Percentiles rank a stretch among this genome's conserved stretches.
Evolutionary conservation across 352 stramenopile species (phyloP).

Genomic region (Pythium phragmitis): DNA sequence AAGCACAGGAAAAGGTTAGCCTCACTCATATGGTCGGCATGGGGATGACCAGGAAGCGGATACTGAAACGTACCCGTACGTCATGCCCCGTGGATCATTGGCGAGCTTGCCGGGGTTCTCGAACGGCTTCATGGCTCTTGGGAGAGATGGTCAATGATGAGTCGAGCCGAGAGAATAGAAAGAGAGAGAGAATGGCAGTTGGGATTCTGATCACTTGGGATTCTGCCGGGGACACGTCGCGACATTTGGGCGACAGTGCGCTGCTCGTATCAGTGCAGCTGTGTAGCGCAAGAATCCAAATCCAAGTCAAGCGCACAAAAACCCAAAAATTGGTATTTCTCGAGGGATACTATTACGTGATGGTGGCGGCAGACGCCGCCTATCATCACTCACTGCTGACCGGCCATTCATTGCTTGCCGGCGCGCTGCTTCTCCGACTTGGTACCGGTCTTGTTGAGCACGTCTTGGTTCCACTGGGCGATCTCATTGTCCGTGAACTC

Average conservation of each 20-base stretch:
- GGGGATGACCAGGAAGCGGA: not conserved
- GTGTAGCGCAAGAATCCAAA: not conserved
- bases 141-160: not conserved
- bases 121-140: slow-evolving; percentile 19
- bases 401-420: not conserved
- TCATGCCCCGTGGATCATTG: slow-evolving; percentile 26
- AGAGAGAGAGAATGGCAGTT: not conserved
- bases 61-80: slow-evolving; percentile 19
- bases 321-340: too few species aligned
- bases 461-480: slow-evolving; percentile 54
- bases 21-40: slow-evolving; percentile 9
- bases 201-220: not conserved
- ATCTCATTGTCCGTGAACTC: slow-evolving; percentile 50
- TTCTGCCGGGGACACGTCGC: not conserved
- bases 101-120: slow-evolving; percentile 27
- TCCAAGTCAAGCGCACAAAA: not conserved
- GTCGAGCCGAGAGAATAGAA: not conserved
- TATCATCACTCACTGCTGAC: too few species aligned
- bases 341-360: too few species aligned
- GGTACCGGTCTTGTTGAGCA: slow-evolving; percentile 41
- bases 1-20: not conserved
- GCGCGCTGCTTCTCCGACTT: slow-evolving; percentile 32
- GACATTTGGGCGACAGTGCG: not conserved
- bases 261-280: not conserved
- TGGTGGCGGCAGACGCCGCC: too few species aligned